These are phyloP conservation scores for Aureobasidium mangrovei DNA, from an alignment of 2,329 filamentous ascomycete species.

Conservation along the genomic window DNA sequence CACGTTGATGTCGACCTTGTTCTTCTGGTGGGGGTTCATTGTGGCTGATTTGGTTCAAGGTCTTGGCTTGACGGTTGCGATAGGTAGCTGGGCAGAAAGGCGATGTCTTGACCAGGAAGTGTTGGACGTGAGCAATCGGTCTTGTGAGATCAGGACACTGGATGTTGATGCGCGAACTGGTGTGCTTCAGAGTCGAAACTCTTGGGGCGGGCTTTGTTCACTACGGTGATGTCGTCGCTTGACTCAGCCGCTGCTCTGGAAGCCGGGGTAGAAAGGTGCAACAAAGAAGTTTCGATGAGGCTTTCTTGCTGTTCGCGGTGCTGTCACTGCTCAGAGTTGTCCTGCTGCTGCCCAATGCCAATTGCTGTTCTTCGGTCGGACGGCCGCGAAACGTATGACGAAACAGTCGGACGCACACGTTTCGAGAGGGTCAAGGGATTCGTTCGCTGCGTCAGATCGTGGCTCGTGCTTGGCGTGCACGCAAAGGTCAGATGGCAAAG, in stretches of 20 bases:
- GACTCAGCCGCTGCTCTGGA: constrained; percentile 1
- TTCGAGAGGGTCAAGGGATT: not conserved
- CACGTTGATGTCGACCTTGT: constrained; percentile 95
- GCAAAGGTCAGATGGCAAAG: not conserved
- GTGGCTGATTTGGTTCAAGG: not conserved
- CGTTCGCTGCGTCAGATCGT: not conserved
- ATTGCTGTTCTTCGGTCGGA: constrained; percentile 1
- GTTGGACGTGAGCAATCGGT: not conserved
- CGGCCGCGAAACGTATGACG: constrained; percentile 15
- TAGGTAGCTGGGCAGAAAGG: not conserved
- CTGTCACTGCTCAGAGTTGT: not conserved
- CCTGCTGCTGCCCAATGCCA: constrained; percentile 9
- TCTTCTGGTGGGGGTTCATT: constrained; percentile 97
- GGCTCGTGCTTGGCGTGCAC: constrained; percentile 6
- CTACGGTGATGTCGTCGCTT: constrained; percentile 11
- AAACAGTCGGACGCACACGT: constrained; percentile 13
- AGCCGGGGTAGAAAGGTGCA: constrained; percentile 1
- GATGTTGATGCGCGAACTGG: not conserved
- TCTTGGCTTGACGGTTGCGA: not conserved
- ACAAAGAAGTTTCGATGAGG: constrained; percentile 2
- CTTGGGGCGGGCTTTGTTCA: constrained; percentile 1
- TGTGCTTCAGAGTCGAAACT: not conserved
- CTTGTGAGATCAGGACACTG: no score
- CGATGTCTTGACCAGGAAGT: not conserved
- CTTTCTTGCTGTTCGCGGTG: not conserved